Base-by-base conservation (phyloP, 306 rosid genomes). In the Fagus sylvatica region DNA sequence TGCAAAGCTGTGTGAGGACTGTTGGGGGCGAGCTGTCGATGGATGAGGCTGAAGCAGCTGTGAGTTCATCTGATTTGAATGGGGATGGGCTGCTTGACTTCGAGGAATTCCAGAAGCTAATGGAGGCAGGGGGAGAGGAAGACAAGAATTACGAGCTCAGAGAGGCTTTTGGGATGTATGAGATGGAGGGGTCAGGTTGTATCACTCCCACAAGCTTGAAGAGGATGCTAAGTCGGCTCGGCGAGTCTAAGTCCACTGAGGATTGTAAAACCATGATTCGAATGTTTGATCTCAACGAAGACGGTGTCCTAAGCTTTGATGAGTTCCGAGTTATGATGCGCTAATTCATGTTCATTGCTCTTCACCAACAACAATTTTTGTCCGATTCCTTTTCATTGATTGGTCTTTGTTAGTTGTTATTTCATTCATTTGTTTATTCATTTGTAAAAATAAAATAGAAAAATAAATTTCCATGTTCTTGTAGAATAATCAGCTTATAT, bases 61-160 rank as follows among this genome's bases (percentile, higher is more conserved):
- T 84, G 53, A 71, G 13, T 6, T 56, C 40, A 10, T 67, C 73
- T 7, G 87, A 84, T 61, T 62, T 56, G 76, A 83, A 84, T 33
- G 81, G 87, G 17, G 87, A 84, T 17, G 87, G 87, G 34, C 74
- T 62, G 40, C 72, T 84, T 68, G 81, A 80, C 3, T 64, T 79
- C 22, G 75, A 79, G 2, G 87, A 84, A 48, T 84, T 84, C 43
- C 75, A 46, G 32, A 84, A 72, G 81, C 41, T 84, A 53, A 74
- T 84, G 81, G 81, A 84, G 9, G 53, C 53, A 0, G 32, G 59
- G 5, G 70, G 41, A 5, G 78, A 78, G 12, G 81, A 75, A 6
- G 74, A 83, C 71, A 79, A 72, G 72, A 68, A 33, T 5, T 60
- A 65, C 42, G 75, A 79, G 74, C 78, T 84, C 4, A 54, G 54